Conservation (phyloP, 1,139 yeast species). For the Schizosaccharomyces versatilis region DNA sequence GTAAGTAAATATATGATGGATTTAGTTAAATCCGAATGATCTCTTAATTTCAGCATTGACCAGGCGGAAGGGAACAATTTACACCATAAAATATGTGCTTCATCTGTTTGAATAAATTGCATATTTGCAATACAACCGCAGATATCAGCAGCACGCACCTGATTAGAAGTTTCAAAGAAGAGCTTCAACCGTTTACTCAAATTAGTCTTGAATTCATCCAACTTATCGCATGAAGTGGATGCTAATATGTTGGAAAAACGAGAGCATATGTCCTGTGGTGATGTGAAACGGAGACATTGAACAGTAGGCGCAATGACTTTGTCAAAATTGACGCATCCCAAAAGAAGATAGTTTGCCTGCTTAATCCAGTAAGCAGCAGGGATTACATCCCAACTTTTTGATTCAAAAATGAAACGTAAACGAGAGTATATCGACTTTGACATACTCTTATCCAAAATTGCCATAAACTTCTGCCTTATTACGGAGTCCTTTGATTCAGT, state of each 20-base stretch:
- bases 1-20: conserved; percentile 59
- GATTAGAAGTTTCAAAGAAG: conserved; percentile 28
- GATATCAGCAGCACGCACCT: conserved; percentile 35
- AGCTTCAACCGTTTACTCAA: conserved; percentile 23
- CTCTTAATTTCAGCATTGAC: conserved; percentile 49
- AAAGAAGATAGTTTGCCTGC: conserved; percentile 72
- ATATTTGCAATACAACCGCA: conserved; percentile 55
- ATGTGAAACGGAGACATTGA: background rate
- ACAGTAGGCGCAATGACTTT: background rate
- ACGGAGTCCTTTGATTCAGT: conserved; percentile 61
- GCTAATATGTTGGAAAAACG: background rate
- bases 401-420: conserved; percentile 61
- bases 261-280: conserved; percentile 4
- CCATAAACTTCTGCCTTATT: conserved; percentile 60
- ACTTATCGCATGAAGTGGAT: background rate
- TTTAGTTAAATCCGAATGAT: conserved; percentile 62
- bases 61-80: conserved; percentile 65
- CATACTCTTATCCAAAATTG: conserved; percentile 54
- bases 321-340: conserved; percentile 47
- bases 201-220: too few species aligned
- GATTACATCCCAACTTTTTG: conserved; percentile 89
- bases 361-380: conserved; percentile 90
- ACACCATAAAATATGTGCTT: conserved; percentile 71
- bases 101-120: conserved; percentile 59
- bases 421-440: conserved; percentile 64